A percentile compares a stretch with the other conserved stretches of the same genome.
Evolutionary conservation across 257 asterid genomes (phyloP).

Genomic region (Ilex aquifolium): DNA sequence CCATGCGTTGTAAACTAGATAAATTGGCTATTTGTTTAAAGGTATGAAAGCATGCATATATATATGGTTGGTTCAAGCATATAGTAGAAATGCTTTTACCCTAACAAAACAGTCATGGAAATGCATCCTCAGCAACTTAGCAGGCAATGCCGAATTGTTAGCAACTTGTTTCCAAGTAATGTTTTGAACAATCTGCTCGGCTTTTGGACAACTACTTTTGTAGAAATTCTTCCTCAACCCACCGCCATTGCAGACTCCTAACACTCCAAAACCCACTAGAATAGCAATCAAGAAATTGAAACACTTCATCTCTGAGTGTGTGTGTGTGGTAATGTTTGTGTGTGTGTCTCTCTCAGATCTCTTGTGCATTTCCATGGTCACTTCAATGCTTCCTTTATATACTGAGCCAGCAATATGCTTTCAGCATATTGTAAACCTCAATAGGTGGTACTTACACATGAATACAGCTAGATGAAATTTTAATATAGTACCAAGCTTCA

Average conservation of each 20-base stretch:
- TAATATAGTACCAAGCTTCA: not conserved
- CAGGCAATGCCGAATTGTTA: constrained; percentile 28
- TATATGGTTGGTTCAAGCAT: constrained; percentile 15
- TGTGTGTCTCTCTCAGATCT: not conserved
- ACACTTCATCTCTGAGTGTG: not conserved
- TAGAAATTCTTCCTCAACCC: constrained; percentile 30
- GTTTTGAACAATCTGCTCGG: constrained; percentile 29
- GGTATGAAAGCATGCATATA: too few species aligned
- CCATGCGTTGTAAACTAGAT: too few species aligned
- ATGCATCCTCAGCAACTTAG: constrained; percentile 45
- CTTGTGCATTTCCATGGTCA: not conserved
- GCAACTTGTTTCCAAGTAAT: constrained; percentile 33
- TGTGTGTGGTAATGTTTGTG: not conserved
- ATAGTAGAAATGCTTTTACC: constrained; percentile 9
- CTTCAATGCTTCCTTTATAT: not conserved
- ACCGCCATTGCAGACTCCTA: constrained; percentile 22
- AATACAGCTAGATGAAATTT: not conserved
- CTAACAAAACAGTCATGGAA: constrained; percentile 28
- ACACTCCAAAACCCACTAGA: constrained; percentile 10
- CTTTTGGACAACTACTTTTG: constrained; percentile 25
- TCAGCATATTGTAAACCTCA: not conserved
- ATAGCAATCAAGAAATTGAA: constrained; percentile 1
- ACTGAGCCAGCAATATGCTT: not conserved
- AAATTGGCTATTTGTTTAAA: too few species aligned
- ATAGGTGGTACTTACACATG: not conserved